Evolutionary conservation across 1,139 yeast species (phyloP).

Genomic region (Trichomonascaceae sp.): DNA sequence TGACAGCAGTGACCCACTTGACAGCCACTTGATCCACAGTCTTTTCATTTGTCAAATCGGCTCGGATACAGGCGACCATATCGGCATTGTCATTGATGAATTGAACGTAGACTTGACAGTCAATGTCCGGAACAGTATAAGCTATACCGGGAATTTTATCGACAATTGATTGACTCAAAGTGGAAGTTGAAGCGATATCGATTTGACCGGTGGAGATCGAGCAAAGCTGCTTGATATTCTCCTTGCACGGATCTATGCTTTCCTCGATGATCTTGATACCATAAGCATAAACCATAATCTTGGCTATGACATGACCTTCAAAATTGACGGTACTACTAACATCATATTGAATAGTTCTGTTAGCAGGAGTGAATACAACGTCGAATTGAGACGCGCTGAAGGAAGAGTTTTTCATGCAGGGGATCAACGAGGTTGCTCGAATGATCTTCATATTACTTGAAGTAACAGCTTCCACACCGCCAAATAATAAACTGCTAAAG

Average conservation of each 20-base stretch:
- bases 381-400: constrained; percentile 78
- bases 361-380: constrained; percentile 64
- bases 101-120: constrained; percentile 78
- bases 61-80: constrained; percentile 85
- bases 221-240: constrained; percentile 49
- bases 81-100: constrained; percentile 40
- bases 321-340: constrained; percentile 75
- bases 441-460: constrained; percentile 12
- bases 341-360: constrained; percentile 57
- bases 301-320: constrained; percentile 66
- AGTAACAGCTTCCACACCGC: not conserved
- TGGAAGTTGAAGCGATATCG: constrained; percentile 55
- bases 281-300: constrained; percentile 66
- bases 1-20: constrained; percentile 95
- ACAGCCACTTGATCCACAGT: constrained; percentile 93
- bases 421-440: constrained; percentile 52
- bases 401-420: constrained; percentile 89
- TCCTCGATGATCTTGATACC: constrained; percentile 63
- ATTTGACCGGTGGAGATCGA: constrained; percentile 85
- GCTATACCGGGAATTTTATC: constrained; percentile 72
- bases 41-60: constrained; percentile 74
- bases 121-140: constrained; percentile 87
- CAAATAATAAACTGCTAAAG: not conserved
- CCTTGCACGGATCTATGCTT: constrained; percentile 60
- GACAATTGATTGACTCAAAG: constrained; percentile 41